Conservation (phyloP, 1,284 basidiomycete species). For the Marasmius fiardii region DNA sequence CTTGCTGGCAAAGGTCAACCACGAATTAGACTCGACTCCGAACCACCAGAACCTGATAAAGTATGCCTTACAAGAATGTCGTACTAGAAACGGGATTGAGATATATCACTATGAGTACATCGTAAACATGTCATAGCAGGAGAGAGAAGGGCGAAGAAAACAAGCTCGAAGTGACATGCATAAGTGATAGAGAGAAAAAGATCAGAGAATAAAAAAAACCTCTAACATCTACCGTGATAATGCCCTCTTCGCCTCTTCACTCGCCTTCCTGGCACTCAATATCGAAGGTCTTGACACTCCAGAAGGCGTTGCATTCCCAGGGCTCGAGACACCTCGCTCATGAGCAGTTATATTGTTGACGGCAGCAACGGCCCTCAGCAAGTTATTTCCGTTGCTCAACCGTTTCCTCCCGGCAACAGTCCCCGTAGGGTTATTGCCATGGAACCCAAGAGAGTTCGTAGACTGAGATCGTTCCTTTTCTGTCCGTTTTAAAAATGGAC, state of each 20-base stretch:
- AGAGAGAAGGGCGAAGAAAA: neutral
- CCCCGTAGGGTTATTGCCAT: constrained; percentile 12
- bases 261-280: constrained; percentile 41
- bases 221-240: constrained; percentile 27
- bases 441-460: neutral
- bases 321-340: constrained; percentile 14
- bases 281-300: constrained; percentile 33
- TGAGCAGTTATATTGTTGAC: constrained; percentile 43
- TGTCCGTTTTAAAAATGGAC: constrained; percentile 70
- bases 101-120: neutral
- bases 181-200: neutral
- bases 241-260: constrained; percentile 50
- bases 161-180: neutral
- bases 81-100: neutral
- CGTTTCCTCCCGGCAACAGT: constrained; percentile 32
- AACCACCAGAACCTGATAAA: neutral
- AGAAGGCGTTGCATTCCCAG: constrained; percentile 9
- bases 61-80: neutral
- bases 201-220: constrained; percentile 23
- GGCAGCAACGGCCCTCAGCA: constrained; percentile 60
- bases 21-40: neutral
- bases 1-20: too few relatives aligned
- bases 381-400: constrained; percentile 43
- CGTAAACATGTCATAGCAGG: neutral
- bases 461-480: constrained; percentile 17